Conservation (phyloP, 768 basidiomycete genomes). For the Phlebiopsis flavidoalba region DNA sequence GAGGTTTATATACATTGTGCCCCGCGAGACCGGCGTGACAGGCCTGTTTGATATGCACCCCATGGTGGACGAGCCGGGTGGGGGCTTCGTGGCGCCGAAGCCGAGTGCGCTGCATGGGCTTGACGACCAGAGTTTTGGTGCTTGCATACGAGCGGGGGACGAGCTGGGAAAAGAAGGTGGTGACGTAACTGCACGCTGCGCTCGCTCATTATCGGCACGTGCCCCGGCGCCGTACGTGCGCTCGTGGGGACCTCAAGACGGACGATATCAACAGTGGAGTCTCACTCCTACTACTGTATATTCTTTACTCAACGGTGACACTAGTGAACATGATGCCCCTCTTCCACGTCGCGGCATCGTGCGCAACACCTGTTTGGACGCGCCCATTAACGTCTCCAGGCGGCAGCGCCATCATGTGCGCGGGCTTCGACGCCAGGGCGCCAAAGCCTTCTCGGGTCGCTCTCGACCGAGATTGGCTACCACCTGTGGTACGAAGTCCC, state of each 20-base stretch:
- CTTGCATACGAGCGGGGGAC: slow-evolving; percentile 61
- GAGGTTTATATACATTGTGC: slow-evolving; percentile 22
- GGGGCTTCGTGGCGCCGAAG: not conserved
- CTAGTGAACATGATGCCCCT: slow-evolving; percentile 36
- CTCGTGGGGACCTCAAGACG: slow-evolving; percentile 35
- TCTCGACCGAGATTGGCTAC: slow-evolving; percentile 31
- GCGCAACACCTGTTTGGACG: slow-evolving; percentile 50
- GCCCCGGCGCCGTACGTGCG: slow-evolving; percentile 37
- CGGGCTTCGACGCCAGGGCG: slow-evolving; percentile 48
- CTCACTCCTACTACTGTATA: too few species aligned
- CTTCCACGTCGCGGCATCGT: slow-evolving; percentile 58
- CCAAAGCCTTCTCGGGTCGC: slow-evolving; percentile 37
- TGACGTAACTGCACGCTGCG: slow-evolving; percentile 40
- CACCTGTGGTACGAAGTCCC: slow-evolving; percentile 50
- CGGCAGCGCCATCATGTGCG: slow-evolving; percentile 49
- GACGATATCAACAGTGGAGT: slow-evolving; percentile 46
- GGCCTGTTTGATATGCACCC: slow-evolving; percentile 14
- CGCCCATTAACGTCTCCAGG: slow-evolving; percentile 55
- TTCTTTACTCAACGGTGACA: slow-evolving; percentile 15
- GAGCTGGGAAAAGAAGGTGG: slow-evolving; percentile 47
- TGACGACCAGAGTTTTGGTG: slow-evolving; percentile 45
- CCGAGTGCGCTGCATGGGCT: slow-evolving; percentile 28
- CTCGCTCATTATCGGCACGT: slow-evolving; percentile 39
- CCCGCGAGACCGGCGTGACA: slow-evolving; percentile 5
- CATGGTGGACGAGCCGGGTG: not conserved